A percentile compares a stretch with the other conserved stretches of the same genome.
These are phyloP conservation scores for Drechslerella stenobrocha DNA, from an alignment of 2,329 filamentous ascomycete species.

Conservation along the genomic window DNA sequence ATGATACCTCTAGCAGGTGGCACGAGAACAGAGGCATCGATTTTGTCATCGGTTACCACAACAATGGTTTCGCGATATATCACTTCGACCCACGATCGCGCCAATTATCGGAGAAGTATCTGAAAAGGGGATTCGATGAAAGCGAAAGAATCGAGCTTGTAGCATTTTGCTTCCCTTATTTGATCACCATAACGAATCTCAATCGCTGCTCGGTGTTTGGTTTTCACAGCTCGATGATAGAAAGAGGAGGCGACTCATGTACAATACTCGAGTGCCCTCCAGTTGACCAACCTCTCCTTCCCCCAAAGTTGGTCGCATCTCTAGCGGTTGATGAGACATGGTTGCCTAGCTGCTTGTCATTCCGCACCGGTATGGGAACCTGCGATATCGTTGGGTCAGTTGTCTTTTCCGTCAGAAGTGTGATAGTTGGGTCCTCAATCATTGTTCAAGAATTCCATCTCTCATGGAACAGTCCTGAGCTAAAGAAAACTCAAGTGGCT, in stretches of 20 bases:
- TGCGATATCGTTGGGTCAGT: slow-evolving; percentile 19
- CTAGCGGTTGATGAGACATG: slow-evolving; percentile 22
- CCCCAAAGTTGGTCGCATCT: slow-evolving; percentile 11
- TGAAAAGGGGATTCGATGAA: slow-evolving; percentile 19
- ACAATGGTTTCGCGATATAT: slow-evolving; percentile 19
- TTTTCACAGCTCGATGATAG: slow-evolving; percentile 22
- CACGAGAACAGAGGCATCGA: slow-evolving; percentile 21
- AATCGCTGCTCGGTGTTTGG: slow-evolving; percentile 25
- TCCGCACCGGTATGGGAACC: slow-evolving; percentile 17
- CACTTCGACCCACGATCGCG: slow-evolving; percentile 16
- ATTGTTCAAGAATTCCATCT: slow-evolving; percentile 52
- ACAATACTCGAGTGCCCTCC: slow-evolving; percentile 3
- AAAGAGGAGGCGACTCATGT: background rate
- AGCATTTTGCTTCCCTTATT: slow-evolving; percentile 30
- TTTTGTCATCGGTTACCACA: slow-evolving; percentile 32
- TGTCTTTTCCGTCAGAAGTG: slow-evolving; percentile 29
- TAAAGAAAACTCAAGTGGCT: slow-evolving; percentile 13
- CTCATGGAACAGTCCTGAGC: slow-evolving; percentile 35
- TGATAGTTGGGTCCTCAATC: slow-evolving; percentile 26
- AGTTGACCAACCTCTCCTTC: slow-evolving; percentile 6
- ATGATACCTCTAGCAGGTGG: slow-evolving; percentile 14
- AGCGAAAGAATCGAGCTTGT: slow-evolving; percentile 19
- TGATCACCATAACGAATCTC: slow-evolving; percentile 25
- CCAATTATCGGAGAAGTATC: slow-evolving; percentile 24
- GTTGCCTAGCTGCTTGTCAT: slow-evolving; percentile 31